These are phyloP conservation scores for Colletotrichum somersetense DNA, from an alignment of 2,329 filamentous ascomycete genomes.

Conservation along the genomic window DNA sequence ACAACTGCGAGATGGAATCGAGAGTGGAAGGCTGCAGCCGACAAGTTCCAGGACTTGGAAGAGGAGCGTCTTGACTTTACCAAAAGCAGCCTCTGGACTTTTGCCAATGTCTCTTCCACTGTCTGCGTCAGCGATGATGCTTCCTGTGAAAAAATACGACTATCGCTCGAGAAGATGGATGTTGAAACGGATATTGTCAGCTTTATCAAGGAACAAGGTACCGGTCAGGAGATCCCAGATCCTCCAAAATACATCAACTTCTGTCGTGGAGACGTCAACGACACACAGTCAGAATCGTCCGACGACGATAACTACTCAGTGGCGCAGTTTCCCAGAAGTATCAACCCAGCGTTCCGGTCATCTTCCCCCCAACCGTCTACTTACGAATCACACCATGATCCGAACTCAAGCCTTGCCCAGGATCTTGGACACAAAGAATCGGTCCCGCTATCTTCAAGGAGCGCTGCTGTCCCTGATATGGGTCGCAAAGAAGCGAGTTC, in stretches of 20 bases:
- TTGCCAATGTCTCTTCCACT: constrained; percentile 96
- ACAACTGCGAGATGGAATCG: constrained; percentile 97
- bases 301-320: constrained; percentile 94
- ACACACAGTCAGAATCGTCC: constrained; percentile 84
- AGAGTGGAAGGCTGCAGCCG: constrained; percentile 97
- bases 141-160: constrained; percentile 94
- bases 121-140: constrained; percentile 98
- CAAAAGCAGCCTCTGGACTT: constrained; percentile 97
- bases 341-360: constrained; percentile 95
- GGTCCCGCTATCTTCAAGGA: neutral
- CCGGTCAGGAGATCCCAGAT: constrained; percentile 97
- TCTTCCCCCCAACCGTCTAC: constrained; percentile 96
- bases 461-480: constrained; percentile 1
- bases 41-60: constrained; percentile 99
- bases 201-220: constrained; percentile 91
- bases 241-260: constrained; percentile 99
- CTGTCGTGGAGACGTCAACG: constrained; percentile 86
- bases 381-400: constrained; percentile 92
- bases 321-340: constrained; percentile 93
- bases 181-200: constrained; percentile 92
- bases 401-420: constrained; percentile 78
- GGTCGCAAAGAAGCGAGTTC: constrained; percentile 26
- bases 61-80: constrained; percentile 97
- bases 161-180: constrained; percentile 94
- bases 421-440: constrained; percentile 65